Percentiles rank a stretch among this genome's conserved stretches.
phyloP scores from a whole-genome alignment of 148 eudicot genomes.

The Fagopyrum esculentum region DNA sequence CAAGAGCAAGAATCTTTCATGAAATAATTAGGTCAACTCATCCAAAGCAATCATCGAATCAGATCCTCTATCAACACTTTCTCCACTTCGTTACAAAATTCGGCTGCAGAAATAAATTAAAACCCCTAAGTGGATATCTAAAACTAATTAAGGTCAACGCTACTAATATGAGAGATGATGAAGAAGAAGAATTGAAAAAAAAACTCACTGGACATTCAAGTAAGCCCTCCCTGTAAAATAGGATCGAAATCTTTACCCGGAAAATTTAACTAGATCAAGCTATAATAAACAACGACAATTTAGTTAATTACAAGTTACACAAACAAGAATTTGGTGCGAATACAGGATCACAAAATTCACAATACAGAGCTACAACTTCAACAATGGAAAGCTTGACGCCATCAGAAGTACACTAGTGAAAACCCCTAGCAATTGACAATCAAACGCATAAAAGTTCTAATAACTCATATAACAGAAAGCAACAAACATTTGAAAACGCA shows the following conservation, averaged over 20 bases:
- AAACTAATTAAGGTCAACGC: not conserved
- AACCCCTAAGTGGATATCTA: not conserved
- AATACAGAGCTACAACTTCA: not conserved
- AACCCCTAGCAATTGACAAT: not conserved
- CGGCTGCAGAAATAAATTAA: not conserved
- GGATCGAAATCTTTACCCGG: not conserved
- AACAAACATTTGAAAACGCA: not conserved
- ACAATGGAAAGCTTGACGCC: not conserved
- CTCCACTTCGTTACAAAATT: not conserved
- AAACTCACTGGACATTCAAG: not conserved
- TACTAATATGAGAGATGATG: not conserved
- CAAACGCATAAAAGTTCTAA: not conserved
- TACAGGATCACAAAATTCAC: not conserved
- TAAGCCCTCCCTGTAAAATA: not conserved
- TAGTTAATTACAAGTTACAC: not conserved
- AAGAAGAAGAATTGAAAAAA: not conserved
- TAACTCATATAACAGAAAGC: not conserved
- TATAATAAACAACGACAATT: not conserved
- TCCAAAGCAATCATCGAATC: conserved; percentile 4
- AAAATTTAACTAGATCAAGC: not conserved
- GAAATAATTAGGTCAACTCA: not conserved
- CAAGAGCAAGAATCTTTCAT: not conserved
- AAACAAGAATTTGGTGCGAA: not conserved
- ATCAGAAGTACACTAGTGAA: not conserved
- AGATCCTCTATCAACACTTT: not conserved